Evolutionary conservation across 2,329 filamentous ascomycete species (phyloP).

Genomic region (Fusarium multiceps): DNA sequence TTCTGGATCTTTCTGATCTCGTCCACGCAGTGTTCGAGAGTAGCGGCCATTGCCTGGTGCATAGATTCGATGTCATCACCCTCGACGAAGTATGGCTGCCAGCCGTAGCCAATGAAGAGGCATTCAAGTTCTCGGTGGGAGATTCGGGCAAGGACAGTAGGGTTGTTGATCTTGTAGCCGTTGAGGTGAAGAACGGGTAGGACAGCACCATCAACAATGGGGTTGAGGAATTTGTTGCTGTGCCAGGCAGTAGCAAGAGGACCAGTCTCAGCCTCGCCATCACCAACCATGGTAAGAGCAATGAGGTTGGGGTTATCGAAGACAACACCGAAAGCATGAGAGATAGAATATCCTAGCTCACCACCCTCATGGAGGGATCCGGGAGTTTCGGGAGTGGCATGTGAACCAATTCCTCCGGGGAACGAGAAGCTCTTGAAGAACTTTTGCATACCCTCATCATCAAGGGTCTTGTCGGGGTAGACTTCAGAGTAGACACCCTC

Average conservation of each 20-base stretch:
- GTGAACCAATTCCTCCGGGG: slow-evolving; percentile 80
- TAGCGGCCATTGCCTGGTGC: slow-evolving; percentile 85
- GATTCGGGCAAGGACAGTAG: slow-evolving; percentile 78
- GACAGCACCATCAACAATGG: slow-evolving; percentile 80
- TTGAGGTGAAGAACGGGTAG: slow-evolving; percentile 83
- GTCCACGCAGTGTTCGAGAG: slow-evolving; percentile 76
- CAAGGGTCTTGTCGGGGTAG: slow-evolving; percentile 78
- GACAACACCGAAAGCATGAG: slow-evolving; percentile 81
- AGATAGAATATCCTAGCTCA: slow-evolving; percentile 84
- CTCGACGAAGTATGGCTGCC: slow-evolving; percentile 83
- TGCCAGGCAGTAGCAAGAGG: slow-evolving; percentile 84
- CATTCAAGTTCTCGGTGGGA: slow-evolving; percentile 77
- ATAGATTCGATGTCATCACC: slow-evolving; percentile 78
- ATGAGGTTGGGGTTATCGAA: slow-evolving; percentile 81
- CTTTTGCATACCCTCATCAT: slow-evolving; percentile 74
- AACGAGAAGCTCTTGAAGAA: slow-evolving; percentile 90
- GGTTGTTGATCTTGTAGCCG: slow-evolving; percentile 88
- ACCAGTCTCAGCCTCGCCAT: slow-evolving; percentile 84
- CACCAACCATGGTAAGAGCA: slow-evolving; percentile 80
- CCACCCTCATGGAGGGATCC: slow-evolving; percentile 83
- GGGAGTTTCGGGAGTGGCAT: slow-evolving; percentile 82
- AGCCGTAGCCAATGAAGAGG: slow-evolving; percentile 80
- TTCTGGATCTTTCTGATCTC: slow-evolving; percentile 78
- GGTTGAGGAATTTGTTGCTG: slow-evolving; percentile 84
- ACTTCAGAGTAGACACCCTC: slow-evolving; percentile 83